These are phyloP conservation scores for Cyathus striatus DNA, from an alignment of 768 basidiomycete species.

Conservation along the genomic window DNA sequence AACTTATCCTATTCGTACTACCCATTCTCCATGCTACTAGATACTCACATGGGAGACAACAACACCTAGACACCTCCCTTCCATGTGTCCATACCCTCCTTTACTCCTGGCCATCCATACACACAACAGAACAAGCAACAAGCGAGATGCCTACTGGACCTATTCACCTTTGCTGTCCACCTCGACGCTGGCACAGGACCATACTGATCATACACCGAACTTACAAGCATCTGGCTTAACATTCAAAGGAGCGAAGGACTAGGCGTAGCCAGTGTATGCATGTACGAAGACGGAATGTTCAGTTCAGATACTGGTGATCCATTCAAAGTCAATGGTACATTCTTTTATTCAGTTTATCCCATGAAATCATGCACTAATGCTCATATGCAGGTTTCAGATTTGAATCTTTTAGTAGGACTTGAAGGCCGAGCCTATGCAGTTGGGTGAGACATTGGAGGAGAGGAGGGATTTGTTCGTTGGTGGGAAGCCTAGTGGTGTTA, in stretches of 20 bases:
- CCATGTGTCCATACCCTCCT: conserved; percentile 62
- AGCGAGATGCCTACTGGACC: conserved; percentile 75
- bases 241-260: conserved; percentile 77
- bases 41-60: conserved; percentile 86
- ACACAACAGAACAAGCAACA: conserved; percentile 55
- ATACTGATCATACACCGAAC: conserved; percentile 72
- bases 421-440: conserved; percentile 79
- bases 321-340: conserved; percentile 74
- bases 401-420: conserved; percentile 87
- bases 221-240: conserved; percentile 39
- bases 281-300: conserved; percentile 85
- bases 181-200: conserved; percentile 93
- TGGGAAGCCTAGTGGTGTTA: conserved; percentile 76
- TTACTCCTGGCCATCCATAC: conserved; percentile 43
- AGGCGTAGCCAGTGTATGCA: conserved; percentile 84
- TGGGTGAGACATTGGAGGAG: conserved; percentile 64
- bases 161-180: conserved; percentile 87
- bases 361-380: not conserved
- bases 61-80: conserved; percentile 72
- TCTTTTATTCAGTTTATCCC: not conserved
- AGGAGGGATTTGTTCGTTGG: conserved; percentile 64
- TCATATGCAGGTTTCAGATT: conserved; percentile 73
- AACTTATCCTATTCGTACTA: too few relatives aligned
- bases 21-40: too few relatives aligned
- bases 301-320: conserved; percentile 59